These are phyloP conservation scores for Ceratonia siliqua DNA, from an alignment of 306 rosid species.

Conservation along the genomic window DNA sequence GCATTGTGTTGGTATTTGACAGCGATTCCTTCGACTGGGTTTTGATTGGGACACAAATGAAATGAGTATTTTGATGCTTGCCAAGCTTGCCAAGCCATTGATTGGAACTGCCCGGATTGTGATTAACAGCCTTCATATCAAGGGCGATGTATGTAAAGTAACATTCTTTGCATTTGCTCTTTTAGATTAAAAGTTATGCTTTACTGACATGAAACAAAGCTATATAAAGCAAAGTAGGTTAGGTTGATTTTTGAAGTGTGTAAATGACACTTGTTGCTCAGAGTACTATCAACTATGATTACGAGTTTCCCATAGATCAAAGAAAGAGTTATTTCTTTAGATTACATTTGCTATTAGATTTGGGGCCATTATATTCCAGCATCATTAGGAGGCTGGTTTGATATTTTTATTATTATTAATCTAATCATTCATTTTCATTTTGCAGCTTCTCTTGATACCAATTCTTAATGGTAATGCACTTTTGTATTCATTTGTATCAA, in stretches of 20 bases:
- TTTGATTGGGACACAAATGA: slow-evolving; percentile 97
- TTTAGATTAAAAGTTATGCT: not conserved
- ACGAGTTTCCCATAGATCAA: not conserved
- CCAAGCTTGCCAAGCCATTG: slow-evolving; percentile 86
- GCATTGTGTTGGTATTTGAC: slow-evolving; percentile 40
- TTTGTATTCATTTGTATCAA: slow-evolving; percentile 75
- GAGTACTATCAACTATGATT: slow-evolving; percentile 5
- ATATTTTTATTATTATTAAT: not conserved
- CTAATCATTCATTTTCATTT: slow-evolving; percentile 39
- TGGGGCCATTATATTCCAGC: slow-evolving; percentile 7
- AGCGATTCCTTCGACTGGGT: slow-evolving; percentile 77
- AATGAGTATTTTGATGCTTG: slow-evolving; percentile 85
- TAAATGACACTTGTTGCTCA: not conserved
- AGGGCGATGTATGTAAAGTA: slow-evolving; percentile 83
- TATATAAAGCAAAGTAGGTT: slow-evolving; percentile 15
- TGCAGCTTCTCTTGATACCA: slow-evolving; percentile 78
- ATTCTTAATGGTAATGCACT: slow-evolving; percentile 81
- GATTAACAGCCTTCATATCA: slow-evolving; percentile 89
- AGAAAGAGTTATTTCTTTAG: not conserved
- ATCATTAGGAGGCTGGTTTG: slow-evolving; percentile 16
- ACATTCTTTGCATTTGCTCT: slow-evolving; percentile 23
- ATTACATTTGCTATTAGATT: not conserved
- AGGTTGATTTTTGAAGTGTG: slow-evolving; percentile 29
- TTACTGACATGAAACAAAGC: not conserved
- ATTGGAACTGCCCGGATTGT: slow-evolving; percentile 93